A percentile compares a stretch with the other conserved stretches of the same genome.
phyloP scores from a whole-genome alignment of 805 yeast species.

The Metschnikowia kofuensis region DNA sequence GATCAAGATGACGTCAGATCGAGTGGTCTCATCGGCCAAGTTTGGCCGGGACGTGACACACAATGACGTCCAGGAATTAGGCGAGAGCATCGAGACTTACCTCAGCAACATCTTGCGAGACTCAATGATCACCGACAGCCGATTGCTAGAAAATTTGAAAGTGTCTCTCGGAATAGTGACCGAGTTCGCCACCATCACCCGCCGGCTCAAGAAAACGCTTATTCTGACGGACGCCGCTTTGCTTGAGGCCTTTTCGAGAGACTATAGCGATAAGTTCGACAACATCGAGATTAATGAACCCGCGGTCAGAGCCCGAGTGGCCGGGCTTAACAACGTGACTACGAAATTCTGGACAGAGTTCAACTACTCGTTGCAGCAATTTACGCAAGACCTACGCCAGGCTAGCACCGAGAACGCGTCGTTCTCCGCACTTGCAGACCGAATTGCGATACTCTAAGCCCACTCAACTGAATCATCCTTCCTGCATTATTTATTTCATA shows the following conservation, averaged over 20 bases:
- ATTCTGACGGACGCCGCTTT: conserved; percentile 47
- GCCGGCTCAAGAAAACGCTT: conserved; percentile 53
- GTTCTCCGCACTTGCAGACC: conserved; percentile 12
- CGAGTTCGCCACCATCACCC: conserved; percentile 46
- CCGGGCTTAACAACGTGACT: conserved; percentile 16
- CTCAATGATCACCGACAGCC: conserved; percentile 61
- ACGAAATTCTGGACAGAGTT: conserved; percentile 18
- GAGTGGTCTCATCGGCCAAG: conserved; percentile 6
- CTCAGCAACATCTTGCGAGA: conserved; percentile 64
- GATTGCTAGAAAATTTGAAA: conserved; percentile 46
- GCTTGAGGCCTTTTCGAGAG: conserved; percentile 33
- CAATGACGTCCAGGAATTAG: conserved; percentile 28
- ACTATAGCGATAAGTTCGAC: conserved; percentile 31
- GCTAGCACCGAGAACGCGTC: conserved; percentile 16
- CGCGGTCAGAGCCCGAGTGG: conserved; percentile 25
- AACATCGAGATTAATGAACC: conserved; percentile 31
- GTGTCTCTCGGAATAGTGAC: conserved; percentile 46
- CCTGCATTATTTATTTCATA: background rate
- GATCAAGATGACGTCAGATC: conserved; percentile 11
- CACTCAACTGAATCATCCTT: background rate
- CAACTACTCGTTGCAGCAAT: conserved; percentile 10
- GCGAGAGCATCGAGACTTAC: conserved; percentile 47
- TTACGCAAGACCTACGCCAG: conserved; percentile 10
- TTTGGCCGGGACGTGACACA: conserved; percentile 2
- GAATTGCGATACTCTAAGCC: conserved; percentile 10